A percentile compares a stretch with the other conserved stretches of the same genome.
Evolutionary conservation across 1,139 yeast species (phyloP).

Genomic region (Meyerozyma athensensis): DNA sequence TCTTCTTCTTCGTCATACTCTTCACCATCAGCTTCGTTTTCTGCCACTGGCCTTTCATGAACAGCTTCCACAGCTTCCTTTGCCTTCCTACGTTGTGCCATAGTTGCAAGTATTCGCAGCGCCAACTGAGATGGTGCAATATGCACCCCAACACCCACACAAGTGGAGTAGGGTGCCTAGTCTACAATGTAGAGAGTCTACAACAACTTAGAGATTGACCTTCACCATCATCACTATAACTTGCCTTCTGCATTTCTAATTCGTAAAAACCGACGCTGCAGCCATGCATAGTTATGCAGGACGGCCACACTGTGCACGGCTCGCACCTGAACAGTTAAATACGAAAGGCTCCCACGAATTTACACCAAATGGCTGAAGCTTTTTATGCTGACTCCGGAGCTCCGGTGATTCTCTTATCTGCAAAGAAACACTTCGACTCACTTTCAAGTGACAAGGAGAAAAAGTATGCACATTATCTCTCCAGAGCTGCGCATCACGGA

Average conservation of each 20-base stretch:
- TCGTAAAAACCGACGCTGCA: no score
- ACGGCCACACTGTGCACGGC: neutral
- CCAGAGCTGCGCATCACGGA: slow-evolving; percentile 81
- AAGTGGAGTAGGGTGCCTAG: no score
- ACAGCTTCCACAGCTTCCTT: neutral
- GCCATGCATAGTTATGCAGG: neutral
- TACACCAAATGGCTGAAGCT: slow-evolving; percentile 13
- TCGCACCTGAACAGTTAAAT: neutral
- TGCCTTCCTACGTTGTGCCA: no score
- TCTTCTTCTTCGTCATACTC: slow-evolving; percentile 23
- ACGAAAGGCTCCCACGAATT: neutral
- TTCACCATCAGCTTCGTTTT: slow-evolving; percentile 6
- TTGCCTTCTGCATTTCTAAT: no score
- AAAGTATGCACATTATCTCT: slow-evolving; percentile 75
- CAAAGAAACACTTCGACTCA: slow-evolving; percentile 41
- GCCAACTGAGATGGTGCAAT: no score
- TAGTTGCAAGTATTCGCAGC: no score
- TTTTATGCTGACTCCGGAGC: slow-evolving; percentile 40
- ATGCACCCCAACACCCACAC: no score
- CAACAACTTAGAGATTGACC: no score
- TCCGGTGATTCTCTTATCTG: slow-evolving; percentile 38
- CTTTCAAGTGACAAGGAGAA: slow-evolving; percentile 34
- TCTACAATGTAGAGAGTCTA: no score
- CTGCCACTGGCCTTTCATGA: neutral
- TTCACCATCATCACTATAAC: no score